Base-by-base conservation (phyloP, 768 basidiomycete species). In the Pisolithus microcarpus region DNA sequence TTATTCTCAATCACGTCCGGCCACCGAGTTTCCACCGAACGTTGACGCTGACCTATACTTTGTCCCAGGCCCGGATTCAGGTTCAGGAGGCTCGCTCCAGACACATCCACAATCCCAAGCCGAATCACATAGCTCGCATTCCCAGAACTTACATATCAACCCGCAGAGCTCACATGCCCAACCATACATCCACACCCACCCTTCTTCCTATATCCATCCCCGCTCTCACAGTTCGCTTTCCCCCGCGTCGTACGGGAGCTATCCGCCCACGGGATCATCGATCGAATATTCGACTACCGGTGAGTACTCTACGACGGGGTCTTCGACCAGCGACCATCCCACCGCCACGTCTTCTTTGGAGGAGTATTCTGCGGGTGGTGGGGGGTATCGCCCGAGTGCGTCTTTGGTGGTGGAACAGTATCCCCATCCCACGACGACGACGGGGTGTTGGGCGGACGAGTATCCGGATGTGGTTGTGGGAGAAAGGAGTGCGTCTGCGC, bases 231-330 rank as follows among this genome's bases (percentile, higher is more conserved):
- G 53, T n/a, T 55, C 61, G 0, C 52, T 34, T 10, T 66, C 65
- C 0, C 65, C 65, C 0, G 52, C 56, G 26, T 68, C 66, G 0
- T 63, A 52, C 31, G 59, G 52, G 9, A 63, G 59, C 31, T 51
- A 62, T 47, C 58, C 42, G 10, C 54, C 57, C 10, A 55, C 64
- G 16, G 56, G 54, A n/a, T n/a, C n/a, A n/a, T n/a, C n/a, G n/a
- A n/a, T n/a, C 19, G 51, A 52, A 11, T 15, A n/a, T n/a, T n/a
- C n/a, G n/a, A n/a, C n/a, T n/a, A n/a, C n/a, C n/a, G n/a, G n/a
- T n/a, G n/a, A n/a, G n/a, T n/a, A 39, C 15, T 26, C 51, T 4
- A 52, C 59, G 4, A 49, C 51, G 5, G 50, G 42, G 1, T 52
- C 43, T 42, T 58, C 62, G 1, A 26, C 24, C 1, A 16, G 28